Base-by-base conservation (phyloP, 2,329 filamentous ascomycete genomes). In the Xenoacremonium recifei region DNA sequence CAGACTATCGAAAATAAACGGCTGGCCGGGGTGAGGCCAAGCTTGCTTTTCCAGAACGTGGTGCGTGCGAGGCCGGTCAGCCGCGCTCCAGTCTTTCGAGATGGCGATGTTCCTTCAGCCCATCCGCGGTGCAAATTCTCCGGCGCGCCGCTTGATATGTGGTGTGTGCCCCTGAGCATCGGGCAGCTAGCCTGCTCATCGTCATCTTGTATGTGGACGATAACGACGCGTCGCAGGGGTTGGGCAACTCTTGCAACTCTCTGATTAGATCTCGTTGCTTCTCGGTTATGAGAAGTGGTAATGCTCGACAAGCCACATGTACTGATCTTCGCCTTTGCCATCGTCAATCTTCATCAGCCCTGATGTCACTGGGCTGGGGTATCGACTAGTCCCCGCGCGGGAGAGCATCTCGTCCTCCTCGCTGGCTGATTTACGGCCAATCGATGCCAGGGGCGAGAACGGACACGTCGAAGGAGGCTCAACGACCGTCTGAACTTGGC, bases 1-100 rank as follows among this genome's bases (percentile, higher is more conserved):
- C 29, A 44, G 27, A 44, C 42, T 42, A 51, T 41, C 34, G 29
- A 32, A 32, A 32, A 32, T n/a, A 32, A 27, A 9, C 9, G 29
- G 29, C 29, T 15, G 37, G 47, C 42, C 40, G 50, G 49, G 39
- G 42, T 39, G 37, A n/a, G 48, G 40, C 46, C 41, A 21, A 29
- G 34, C 21, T 37, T 42, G 40, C 31, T 30, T 42, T 37, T 32
- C 31, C 42, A 10, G 29, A 16, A 10, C 29, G 9, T 16, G 9
- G 10, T 32, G 9, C 29, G 9, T 10, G 6, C 6, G 23, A 27
- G 23, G 13, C 23, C n/a, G n/a, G n/a, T n/a, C n/a, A n/a, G n/a
- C n/a, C n/a, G n/a, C n/a, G n/a, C n/a, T n/a, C 7, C 23, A 13
- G 13, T 27, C 13, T 27, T 13, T 27, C 23, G 7, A 9, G 23